A percentile compares a stretch with the other conserved stretches of the same genome.
Evolutionary conservation across 768 basidiomycete species (phyloP).

Genomic region (Favolaschia claudopus): DNA sequence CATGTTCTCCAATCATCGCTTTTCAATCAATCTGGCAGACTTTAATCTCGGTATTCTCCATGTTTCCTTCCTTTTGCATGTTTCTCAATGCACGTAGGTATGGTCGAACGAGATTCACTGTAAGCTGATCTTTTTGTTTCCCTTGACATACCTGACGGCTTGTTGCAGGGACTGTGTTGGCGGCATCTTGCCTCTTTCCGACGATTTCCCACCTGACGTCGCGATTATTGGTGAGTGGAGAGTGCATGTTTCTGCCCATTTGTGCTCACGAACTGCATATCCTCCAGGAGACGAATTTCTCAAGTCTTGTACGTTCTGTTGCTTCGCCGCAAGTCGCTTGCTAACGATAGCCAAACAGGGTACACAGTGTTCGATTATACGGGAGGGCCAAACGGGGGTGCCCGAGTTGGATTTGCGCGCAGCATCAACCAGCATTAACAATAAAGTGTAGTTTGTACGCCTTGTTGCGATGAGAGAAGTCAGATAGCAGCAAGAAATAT

Average conservation of each 20-base stretch:
- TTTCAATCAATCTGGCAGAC: constrained; percentile 54
- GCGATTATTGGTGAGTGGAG: constrained; percentile 59
- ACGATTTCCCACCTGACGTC: constrained; percentile 57
- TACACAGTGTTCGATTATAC: constrained; percentile 69
- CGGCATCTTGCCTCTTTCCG: constrained; percentile 56
- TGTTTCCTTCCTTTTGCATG: not conserved
- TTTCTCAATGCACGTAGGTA: constrained; percentile 27
- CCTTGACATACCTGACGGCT: not conserved
- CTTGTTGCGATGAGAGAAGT: not conserved
- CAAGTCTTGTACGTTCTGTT: constrained; percentile 63
- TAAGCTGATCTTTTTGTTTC: constrained; percentile 18
- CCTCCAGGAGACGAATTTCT: constrained; percentile 63
- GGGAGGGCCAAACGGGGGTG: constrained; percentile 43
- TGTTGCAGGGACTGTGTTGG: constrained; percentile 60
- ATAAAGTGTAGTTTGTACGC: constrained; percentile 4
- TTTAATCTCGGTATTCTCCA: constrained; percentile 58
- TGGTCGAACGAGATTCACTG: constrained; percentile 31
- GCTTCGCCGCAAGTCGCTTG: not conserved
- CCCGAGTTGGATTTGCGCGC: constrained; percentile 63
- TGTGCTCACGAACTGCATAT: not conserved
- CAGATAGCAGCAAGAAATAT: not conserved
- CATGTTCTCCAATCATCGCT: constrained; percentile 49
- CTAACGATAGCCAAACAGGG: constrained; percentile 46
- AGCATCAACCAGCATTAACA: constrained; percentile 45
- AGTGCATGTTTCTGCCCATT: not conserved